Conservation (phyloP, 768 basidiomycete genomes). For the Cystofilobasidium macerans region DNA sequence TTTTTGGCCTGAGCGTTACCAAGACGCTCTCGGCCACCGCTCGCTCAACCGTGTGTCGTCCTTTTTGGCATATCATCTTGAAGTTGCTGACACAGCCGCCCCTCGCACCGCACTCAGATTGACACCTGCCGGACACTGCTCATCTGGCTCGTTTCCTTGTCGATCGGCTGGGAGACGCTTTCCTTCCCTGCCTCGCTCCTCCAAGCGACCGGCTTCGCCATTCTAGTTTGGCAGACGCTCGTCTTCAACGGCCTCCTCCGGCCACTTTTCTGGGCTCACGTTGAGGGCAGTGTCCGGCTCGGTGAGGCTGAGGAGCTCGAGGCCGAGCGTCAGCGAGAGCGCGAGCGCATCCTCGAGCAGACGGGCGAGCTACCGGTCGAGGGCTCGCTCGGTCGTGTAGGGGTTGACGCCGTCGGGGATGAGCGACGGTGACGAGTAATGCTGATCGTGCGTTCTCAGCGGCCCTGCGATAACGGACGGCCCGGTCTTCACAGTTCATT, state of each 20-base stretch:
- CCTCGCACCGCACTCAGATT: conserved; percentile 39
- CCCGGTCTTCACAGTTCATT: too few species aligned
- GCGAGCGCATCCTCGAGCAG: neutral
- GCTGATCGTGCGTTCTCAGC: too few species aligned
- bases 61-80: too few species aligned
- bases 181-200: conserved; percentile 68
- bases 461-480: too few species aligned
- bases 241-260: conserved; percentile 76
- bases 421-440: neutral
- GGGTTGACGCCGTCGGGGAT: conserved; percentile 1
- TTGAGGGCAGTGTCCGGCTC: neutral
- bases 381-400: conserved; percentile 3
- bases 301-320: neutral
- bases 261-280: conserved; percentile 38
- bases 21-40: conserved; percentile 27
- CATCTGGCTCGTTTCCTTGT: conserved; percentile 57
- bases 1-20: conserved; percentile 45
- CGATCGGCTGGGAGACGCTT: conserved; percentile 71
- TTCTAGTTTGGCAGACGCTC: conserved; percentile 65
- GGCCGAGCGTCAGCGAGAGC: neutral
- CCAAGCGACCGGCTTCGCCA: conserved; percentile 70
- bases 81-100: neutral
- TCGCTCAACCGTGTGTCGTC: conserved; percentile 23
- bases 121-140: conserved; percentile 89
- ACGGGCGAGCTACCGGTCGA: conserved; percentile 6